Base-by-base conservation (phyloP, 495 filamentous ascomycete species). In the Choiromyces venosus region DNA sequence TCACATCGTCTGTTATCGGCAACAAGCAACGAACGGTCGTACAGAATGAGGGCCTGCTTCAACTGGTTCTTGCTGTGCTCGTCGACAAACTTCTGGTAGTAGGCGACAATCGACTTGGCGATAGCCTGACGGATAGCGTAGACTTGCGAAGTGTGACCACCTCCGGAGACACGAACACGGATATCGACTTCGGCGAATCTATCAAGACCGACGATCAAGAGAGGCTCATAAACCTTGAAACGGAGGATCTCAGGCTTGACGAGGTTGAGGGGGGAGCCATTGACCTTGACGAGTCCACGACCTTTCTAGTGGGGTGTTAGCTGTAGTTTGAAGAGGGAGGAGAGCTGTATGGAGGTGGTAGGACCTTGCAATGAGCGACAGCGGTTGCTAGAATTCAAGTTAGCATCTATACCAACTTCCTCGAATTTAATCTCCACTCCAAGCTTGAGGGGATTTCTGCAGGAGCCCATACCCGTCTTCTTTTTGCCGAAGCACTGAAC, bases 31-130 rank as follows among this genome's bases (percentile, higher is more conserved):
- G 92, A 97, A 80, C 95, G 90, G 88, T 99, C 95, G 88, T 96
- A 99, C 84, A 91, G 88, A 82, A 91, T 90, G 75, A 98, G 88
- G 75, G 91, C 91, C 84, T 93, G 90, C 92, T 99, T 99, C 80
- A 99, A 88, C 86, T 91, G 87, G 90, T 97, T 99, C 92, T 99
- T 99, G 87, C 91, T 91, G 90, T 98, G 93, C 91, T 99, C 95
- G 83, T 99, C 95, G 85, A 99, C 92, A 87, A 90, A 99, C 88
- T 99, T 99, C 89, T 97, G 95, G 91, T 97, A 98, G 91, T 98
- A 99, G 85, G 95, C 94, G 82, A 99, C 92, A 79, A 96, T 92
- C 82, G 91, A 92, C 88, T 99, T 99, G 86, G 94, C 89, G 85
- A 99, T 98, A 78, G 96, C 94, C 88, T 99, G 95, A 81, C 95